phyloP scores from a whole-genome alignment of 306 rosid species.

The Delonix regia region DNA sequence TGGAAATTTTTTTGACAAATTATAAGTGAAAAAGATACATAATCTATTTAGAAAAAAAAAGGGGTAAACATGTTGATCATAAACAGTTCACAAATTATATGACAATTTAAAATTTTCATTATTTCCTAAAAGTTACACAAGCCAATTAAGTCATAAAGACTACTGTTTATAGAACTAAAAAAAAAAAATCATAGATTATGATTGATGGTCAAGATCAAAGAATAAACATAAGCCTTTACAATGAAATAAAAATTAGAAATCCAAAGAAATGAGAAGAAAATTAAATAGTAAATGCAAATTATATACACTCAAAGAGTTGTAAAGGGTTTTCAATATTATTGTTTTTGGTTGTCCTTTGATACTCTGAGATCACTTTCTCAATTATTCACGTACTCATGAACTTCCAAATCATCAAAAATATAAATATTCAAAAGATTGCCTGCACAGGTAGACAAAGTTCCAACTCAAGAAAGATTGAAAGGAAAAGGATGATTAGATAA shows the following conservation, averaged over 20 bases:
- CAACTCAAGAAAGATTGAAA: slow-evolving; percentile 26
- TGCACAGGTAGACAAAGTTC: neutral
- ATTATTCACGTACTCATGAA: slow-evolving; percentile 23
- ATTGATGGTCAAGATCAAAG: neutral
- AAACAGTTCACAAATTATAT: no score
- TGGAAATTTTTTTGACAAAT: neutral
- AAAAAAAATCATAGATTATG: neutral
- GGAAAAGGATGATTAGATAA: neutral
- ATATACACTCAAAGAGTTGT: neutral
- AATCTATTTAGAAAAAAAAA: no score
- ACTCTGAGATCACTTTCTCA: slow-evolving; percentile 22
- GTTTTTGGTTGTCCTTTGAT: neutral
- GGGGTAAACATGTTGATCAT: no score
- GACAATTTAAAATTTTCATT: neutral
- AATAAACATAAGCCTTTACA: slow-evolving; percentile 1
- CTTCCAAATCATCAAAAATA: neutral
- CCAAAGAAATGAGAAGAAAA: neutral
- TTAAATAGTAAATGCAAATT: neutral
- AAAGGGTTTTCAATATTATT: slow-evolving; percentile 2
- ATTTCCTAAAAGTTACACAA: no score
- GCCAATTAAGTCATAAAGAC: neutral
- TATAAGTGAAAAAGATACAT: no score
- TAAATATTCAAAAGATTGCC: neutral
- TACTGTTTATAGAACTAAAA: neutral
- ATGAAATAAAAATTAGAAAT: neutral